phyloP scores from a whole-genome alignment of 257 asterid genomes.

The Knoxia roxburghii region DNA sequence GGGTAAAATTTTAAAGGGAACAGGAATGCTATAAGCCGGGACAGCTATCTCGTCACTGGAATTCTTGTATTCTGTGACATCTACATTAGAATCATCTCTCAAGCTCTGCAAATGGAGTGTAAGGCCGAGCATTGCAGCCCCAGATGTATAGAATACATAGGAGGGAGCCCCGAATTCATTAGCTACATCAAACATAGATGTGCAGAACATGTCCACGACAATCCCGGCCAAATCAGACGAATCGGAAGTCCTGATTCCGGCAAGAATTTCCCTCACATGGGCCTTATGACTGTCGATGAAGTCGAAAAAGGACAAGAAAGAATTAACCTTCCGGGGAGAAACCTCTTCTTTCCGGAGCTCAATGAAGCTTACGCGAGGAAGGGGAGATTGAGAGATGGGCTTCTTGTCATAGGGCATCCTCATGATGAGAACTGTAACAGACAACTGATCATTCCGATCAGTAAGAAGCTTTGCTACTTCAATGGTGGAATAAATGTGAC shows the following conservation, averaged over 20 bases:
- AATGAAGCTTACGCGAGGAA: conserved; percentile 19
- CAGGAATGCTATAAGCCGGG: conserved; percentile 17
- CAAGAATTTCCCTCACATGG: conserved; percentile 26
- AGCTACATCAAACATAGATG: conserved; percentile 45
- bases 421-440: conserved; percentile 41
- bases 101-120: conserved; percentile 11
- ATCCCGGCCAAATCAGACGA: conserved; percentile 27
- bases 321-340: no score
- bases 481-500: background rate
- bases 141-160: conserved; percentile 45
- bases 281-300: conserved; percentile 21
- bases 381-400: conserved; percentile 7
- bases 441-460: conserved; percentile 28
- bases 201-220: conserved; percentile 60
- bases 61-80: conserved; percentile 6
- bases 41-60: conserved; percentile 20
- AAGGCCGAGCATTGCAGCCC: conserved; percentile 34
- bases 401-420: conserved; percentile 28
- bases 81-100: conserved; percentile 23
- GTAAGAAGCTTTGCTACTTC: conserved; percentile 15
- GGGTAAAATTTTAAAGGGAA: conserved; percentile 23
- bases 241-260: conserved; percentile 8
- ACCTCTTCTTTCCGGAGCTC: conserved; percentile 21
- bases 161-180: conserved; percentile 40
- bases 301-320: background rate